Base-by-base conservation (phyloP, 768 basidiomycete species). In the Trametes cinnabarina region DNA sequence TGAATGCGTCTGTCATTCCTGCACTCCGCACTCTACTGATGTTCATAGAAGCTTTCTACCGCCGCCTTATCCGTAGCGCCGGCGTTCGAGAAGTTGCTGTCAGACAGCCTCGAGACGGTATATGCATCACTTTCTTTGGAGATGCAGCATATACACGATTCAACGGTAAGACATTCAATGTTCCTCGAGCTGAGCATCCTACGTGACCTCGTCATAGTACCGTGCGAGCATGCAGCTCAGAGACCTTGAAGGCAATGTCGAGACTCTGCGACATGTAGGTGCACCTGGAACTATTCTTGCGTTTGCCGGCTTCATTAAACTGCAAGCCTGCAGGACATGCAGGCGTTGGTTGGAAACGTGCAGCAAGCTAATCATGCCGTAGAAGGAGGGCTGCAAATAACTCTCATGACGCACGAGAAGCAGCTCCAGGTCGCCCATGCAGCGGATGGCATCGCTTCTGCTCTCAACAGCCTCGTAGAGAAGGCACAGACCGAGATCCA, bases 401-500 rank as follows among this genome's bases (percentile, higher is more conserved):
- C 77, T 1, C 62, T 69, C n/a, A 51, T 58, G 26, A 65, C 74
- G 4, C 73, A 71, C 19, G 58, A 58, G 4, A 66, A 71, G 30
- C 82, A 84, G 54, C 63, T 59, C 26, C 70, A 76, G 22, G 70
- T 75, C 4, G 62, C 72, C 7, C 54, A 64, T 32, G 73, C 77
- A 20, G 76, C 77, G 44, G 51, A 62, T 15, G 63, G 65, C 10
- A 73, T 85, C 9, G 68, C 65, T 10, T 64, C 69, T 20, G 68
- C 72, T 0, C 62, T 85, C 23, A 60, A 71, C 8, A 67, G 71
- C 11, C 66, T 84, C 20, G 73, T 76, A 1, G 63, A 66, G 30
- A 73, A 71, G 10, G 73, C 80, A 2, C 75, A 73, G 20, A 55
- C 62, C 15, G 81, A 82, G 60, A 68, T 85, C 35, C 71, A 75